Conservation (phyloP, 805 yeast species). For the Saturnispora ahearnii region DNA sequence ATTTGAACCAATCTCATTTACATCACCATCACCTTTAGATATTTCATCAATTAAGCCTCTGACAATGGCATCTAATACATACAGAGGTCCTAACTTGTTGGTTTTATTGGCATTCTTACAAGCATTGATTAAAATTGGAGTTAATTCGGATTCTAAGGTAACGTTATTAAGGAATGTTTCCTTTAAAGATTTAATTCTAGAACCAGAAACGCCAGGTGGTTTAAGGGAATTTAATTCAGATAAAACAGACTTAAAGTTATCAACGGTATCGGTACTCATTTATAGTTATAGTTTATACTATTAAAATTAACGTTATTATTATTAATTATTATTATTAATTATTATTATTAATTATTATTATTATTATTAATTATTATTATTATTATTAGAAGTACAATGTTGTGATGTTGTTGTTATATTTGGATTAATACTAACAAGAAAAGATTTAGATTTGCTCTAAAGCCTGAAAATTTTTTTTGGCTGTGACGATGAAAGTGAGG, state of each 20-base stretch:
- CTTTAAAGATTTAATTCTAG: conserved; percentile 82
- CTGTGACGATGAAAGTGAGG: no score
- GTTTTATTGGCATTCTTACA: conserved; percentile 66
- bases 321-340: neutral
- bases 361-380: neutral
- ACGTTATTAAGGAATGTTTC: conserved; percentile 68
- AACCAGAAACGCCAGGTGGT: conserved; percentile 92
- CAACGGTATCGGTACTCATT: conserved; percentile 1
- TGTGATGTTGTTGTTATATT: neutral
- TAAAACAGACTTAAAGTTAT: conserved; percentile 38
- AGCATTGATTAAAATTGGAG: conserved; percentile 51
- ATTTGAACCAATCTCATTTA: neutral
- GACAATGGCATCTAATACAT: conserved; percentile 86
- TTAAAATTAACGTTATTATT: neutral
- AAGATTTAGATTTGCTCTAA: neutral
- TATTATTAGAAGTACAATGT: neutral
- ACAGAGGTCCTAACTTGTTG: conserved; percentile 85
- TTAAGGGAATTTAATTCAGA: conserved; percentile 49
- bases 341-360: neutral
- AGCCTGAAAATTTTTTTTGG: no score
- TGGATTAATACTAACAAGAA: neutral
- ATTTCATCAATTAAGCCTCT: conserved; percentile 61
- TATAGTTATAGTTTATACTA: neutral
- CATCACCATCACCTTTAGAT: neutral
- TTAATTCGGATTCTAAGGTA: conserved; percentile 37